A percentile compares a stretch with the other conserved stretches of the same genome.
phyloP scores from a whole-genome alignment of 176 grass and related monocot genomes.

The Eleusine coracana region DNA sequence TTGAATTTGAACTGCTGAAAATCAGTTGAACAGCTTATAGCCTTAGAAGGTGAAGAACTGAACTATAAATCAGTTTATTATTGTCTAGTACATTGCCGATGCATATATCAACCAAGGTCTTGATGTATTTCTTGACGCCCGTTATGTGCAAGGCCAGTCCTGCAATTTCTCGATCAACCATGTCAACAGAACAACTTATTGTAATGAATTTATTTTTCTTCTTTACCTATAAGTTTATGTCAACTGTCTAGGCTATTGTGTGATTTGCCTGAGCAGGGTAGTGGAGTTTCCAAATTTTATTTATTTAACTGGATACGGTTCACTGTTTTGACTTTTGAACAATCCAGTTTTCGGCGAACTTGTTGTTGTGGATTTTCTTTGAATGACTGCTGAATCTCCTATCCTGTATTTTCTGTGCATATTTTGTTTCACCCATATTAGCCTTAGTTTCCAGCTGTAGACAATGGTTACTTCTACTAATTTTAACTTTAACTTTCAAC shows the following conservation, averaged over 20 bases:
- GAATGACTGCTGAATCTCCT: background rate
- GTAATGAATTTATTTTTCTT: background rate
- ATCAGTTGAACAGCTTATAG: background rate
- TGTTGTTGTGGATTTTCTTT: background rate
- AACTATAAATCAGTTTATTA: background rate
- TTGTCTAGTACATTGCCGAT: background rate
- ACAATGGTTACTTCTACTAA: background rate
- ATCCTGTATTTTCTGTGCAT: background rate
- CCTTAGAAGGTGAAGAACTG: background rate
- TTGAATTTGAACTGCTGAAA: background rate
- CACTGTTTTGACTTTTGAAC: background rate
- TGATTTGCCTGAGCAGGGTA: background rate
- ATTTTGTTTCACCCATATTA: background rate
- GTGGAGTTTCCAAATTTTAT: background rate
- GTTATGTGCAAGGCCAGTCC: background rate
- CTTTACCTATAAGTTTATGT: background rate
- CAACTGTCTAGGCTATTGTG: background rate
- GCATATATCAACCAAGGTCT: background rate
- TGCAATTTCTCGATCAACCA: slow-evolving; percentile 15
- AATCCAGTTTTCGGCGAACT: background rate
- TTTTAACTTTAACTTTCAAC: background rate
- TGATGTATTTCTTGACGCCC: background rate
- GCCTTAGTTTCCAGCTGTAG: background rate
- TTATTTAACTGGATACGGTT: background rate
- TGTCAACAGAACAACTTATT: background rate